These are phyloP conservation scores for Phytophthora pini DNA, from an alignment of 352 stramenopile species.

Conservation along the genomic window DNA sequence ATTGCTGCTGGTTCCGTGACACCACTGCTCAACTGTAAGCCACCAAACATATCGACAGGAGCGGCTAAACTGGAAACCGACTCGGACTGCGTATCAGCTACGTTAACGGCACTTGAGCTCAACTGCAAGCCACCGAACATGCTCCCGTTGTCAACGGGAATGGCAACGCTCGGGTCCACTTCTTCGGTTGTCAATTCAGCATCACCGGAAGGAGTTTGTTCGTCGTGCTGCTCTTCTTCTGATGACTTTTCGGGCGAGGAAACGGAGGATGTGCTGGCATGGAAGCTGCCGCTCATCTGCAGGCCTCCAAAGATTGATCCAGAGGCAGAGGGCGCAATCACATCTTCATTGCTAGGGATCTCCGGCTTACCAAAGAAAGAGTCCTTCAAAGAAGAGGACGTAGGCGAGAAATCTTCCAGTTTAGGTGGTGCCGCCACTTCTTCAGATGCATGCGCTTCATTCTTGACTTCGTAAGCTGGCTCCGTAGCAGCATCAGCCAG, in stretches of 20 bases:
- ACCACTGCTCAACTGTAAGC: constrained; percentile 23
- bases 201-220: constrained; percentile 2
- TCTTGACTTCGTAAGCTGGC: constrained; percentile 11
- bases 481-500: constrained; percentile 16
- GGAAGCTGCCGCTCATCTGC: constrained; percentile 48
- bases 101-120: constrained; percentile 21
- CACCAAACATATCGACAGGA: constrained; percentile 29
- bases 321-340: constrained; percentile 32
- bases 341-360: constrained; percentile 13
- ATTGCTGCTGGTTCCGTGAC: neutral
- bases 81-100: constrained; percentile 1
- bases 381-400: constrained; percentile 52
- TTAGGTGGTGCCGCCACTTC: constrained; percentile 15
- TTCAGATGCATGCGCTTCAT: constrained; percentile 15
- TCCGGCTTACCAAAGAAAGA: constrained; percentile 56
- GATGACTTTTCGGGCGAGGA: constrained; percentile 17
- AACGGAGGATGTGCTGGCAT: constrained; percentile 27
- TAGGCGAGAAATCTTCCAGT: constrained; percentile 40
- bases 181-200: neutral
- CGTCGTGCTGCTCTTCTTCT: constrained; percentile 11
- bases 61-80: constrained; percentile 1
- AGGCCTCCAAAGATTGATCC: constrained; percentile 52
- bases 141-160: constrained; percentile 13
- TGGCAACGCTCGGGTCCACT: constrained; percentile 2
- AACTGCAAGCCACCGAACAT: constrained; percentile 36